Evolutionary conservation across 176 grass and related monocot genomes (phyloP).

Genomic region (Juncus effusus): DNA sequence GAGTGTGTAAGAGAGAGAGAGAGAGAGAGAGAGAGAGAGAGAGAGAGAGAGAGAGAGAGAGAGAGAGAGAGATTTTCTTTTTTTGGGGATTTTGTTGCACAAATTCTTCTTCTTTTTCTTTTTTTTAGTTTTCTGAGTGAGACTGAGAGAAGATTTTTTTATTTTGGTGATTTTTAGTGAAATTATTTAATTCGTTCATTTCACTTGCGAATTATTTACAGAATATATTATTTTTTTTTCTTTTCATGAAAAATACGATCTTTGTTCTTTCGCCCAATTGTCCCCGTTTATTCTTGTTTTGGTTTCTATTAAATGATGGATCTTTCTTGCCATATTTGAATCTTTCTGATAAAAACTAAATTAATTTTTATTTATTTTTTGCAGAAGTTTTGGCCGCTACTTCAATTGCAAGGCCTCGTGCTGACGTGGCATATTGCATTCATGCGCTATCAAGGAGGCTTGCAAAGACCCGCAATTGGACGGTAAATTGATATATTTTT

Average conservation of each 20-base stretch:
- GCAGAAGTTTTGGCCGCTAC: slow-evolving; percentile 74
- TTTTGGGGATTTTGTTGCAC: slow-evolving; percentile 2
- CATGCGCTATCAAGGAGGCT: slow-evolving; percentile 77
- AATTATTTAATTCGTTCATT: too few relatives aligned
- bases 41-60: slow-evolving; percentile 13
- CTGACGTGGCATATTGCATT: slow-evolving; percentile 85
- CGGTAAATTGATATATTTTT: slow-evolving; percentile 33
- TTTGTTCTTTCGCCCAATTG: too few relatives aligned
- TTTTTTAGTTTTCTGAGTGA: too few relatives aligned
- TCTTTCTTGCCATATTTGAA: too few relatives aligned
- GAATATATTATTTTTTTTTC: too few relatives aligned
- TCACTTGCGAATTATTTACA: too few relatives aligned
- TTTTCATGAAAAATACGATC: too few relatives aligned
- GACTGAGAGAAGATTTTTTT: too few relatives aligned
- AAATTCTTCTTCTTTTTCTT: background rate
- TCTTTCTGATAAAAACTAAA: too few relatives aligned
- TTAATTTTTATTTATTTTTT: slow-evolving; percentile 10
- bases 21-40: background rate
- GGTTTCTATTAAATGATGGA: slow-evolving; percentile 21
- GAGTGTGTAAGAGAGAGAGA: slow-evolving; percentile 28
- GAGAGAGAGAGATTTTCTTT: background rate
- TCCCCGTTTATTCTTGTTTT: background rate
- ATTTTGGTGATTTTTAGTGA: too few relatives aligned
- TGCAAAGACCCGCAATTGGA: slow-evolving; percentile 86
- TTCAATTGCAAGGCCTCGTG: slow-evolving; percentile 52